Conservation (phyloP, 148 eudicot species). For the Selenicereus undatus region DNA sequence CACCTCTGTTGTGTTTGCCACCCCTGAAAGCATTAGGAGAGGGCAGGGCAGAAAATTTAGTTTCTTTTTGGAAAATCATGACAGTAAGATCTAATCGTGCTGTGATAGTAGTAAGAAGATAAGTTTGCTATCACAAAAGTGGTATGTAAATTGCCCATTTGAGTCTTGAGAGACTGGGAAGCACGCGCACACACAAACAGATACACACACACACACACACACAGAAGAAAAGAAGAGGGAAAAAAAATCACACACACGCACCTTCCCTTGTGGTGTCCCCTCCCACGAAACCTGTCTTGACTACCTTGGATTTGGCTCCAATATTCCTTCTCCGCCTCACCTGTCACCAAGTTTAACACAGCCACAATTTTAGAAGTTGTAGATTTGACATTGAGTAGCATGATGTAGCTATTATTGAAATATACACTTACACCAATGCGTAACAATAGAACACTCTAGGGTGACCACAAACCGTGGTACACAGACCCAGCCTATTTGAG, state of each 20-base stretch:
- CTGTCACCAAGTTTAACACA: constrained; percentile 30
- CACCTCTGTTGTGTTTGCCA: constrained; percentile 54
- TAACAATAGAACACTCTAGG: not conserved
- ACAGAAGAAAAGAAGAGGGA: too few species aligned
- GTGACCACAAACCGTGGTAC: too few species aligned
- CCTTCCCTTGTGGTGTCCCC: constrained; percentile 55
- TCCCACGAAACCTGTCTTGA: constrained; percentile 43
- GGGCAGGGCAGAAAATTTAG: constrained; percentile 11
- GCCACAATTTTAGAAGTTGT: not conserved
- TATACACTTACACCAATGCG: not conserved
- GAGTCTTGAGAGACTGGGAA: not conserved
- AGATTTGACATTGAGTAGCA: not conserved
- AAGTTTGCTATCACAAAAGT: not conserved
- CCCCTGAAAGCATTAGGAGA: constrained; percentile 45
- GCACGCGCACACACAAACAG: too few species aligned
- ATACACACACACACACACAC: too few species aligned
- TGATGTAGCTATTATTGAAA: not conserved
- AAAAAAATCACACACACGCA: constrained; percentile 11
- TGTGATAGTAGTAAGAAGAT: not conserved
- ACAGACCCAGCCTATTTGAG: too few species aligned
- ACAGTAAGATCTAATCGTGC: too few species aligned
- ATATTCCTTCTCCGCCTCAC: constrained; percentile 85
- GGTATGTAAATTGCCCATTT: not conserved
- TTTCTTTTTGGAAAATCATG: not conserved
- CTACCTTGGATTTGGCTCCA: constrained; percentile 58